Evolutionary conservation across 2,329 filamentous ascomycete genomes (phyloP).

Genomic region (Elsinoe arachidis): DNA sequence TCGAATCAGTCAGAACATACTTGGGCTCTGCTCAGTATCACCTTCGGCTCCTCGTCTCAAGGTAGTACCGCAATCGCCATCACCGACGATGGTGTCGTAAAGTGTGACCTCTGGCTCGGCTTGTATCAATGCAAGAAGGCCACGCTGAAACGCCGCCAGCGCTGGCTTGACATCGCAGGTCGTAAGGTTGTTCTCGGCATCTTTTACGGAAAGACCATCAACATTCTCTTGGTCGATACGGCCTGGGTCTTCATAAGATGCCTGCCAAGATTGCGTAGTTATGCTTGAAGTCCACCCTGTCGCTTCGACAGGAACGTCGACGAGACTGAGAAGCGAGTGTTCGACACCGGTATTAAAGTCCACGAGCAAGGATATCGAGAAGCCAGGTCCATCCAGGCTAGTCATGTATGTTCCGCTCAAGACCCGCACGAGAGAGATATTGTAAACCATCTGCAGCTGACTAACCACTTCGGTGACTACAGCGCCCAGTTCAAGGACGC

Average conservation of each 20-base stretch:
- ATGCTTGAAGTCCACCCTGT: slow-evolving; percentile 35
- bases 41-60: not conserved
- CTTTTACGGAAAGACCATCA: too few species aligned
- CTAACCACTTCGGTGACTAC: slow-evolving; percentile 28
- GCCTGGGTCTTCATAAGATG: not conserved
- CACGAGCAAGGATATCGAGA: slow-evolving; percentile 38
- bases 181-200: not conserved
- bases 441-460: slow-evolving; percentile 29
- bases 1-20: not conserved
- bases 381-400: slow-evolving; percentile 42
- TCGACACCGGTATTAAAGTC: slow-evolving; percentile 29
- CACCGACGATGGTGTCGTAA: slow-evolving; percentile 51
- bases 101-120: slow-evolving; percentile 51
- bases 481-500: slow-evolving; percentile 32
- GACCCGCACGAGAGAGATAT: slow-evolving; percentile 35
- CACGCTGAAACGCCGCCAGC: slow-evolving; percentile 22
- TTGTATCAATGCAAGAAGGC: slow-evolving; percentile 34
- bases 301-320: slow-evolving; percentile 38
- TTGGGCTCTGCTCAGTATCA: not conserved
- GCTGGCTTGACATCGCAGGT: slow-evolving; percentile 19
- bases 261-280: not conserved
- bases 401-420: slow-evolving; percentile 39
- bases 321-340: slow-evolving; percentile 32
- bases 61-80: slow-evolving; percentile 48
- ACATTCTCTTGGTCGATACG: too few species aligned